phyloP scores from a whole-genome alignment of 495 filamentous ascomycete genomes.

The Daldinia caldariorum region DNA sequence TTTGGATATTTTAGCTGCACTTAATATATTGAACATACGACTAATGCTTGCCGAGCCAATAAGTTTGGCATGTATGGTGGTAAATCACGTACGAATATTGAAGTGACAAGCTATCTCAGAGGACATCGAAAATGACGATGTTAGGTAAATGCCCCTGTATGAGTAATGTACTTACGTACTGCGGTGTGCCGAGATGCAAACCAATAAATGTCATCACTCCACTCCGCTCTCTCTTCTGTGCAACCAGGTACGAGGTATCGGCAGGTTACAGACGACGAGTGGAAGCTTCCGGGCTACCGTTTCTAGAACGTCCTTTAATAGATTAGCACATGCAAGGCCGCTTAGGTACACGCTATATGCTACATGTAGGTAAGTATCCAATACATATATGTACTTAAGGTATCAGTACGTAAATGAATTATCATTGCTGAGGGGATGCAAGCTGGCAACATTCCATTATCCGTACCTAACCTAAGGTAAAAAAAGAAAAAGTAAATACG shows the following conservation, averaged over 20 bases:
- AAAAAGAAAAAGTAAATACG: conserved; percentile 35
- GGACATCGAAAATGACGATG: neutral
- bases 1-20: conserved; percentile 34
- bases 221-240: neutral
- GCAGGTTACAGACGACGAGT: neutral
- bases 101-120: neutral
- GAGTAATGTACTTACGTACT: too few species aligned
- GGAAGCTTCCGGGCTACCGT: conserved; percentile 7
- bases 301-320: conserved; percentile 37
- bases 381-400: too few species aligned
- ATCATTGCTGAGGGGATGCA: conserved; percentile 26
- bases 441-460: conserved; percentile 45
- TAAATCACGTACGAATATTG: neutral
- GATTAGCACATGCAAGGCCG: neutral
- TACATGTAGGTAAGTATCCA: neutral
- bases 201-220: conserved; percentile 5
- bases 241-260: conserved; percentile 15
- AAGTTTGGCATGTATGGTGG: neutral
- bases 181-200: neutral
- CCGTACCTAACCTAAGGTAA: conserved; percentile 30
- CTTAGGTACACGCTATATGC: too few species aligned
- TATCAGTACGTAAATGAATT: too few species aligned
- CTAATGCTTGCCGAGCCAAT: neutral
- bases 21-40: conserved; percentile 35
- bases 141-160: neutral